Evolutionary conservation across 108 stramenopile species (phyloP).

Genomic region (Skeletonema marinoi): DNA sequence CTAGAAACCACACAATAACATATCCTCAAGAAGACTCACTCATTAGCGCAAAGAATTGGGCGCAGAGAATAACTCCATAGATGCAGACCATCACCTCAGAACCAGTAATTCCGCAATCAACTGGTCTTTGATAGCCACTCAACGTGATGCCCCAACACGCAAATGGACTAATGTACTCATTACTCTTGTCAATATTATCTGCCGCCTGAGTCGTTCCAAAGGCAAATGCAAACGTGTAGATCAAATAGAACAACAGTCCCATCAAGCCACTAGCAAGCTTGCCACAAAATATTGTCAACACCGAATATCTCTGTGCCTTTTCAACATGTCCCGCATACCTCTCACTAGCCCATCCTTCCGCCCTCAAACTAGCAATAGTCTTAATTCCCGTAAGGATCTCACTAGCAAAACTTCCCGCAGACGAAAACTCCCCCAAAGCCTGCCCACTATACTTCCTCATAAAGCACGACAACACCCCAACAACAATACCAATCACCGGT

Average conservation of each 20-base stretch:
- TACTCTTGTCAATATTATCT: background rate
- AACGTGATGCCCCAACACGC: background rate
- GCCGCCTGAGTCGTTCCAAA: conserved; percentile 42
- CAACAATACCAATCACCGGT: conserved; percentile 39
- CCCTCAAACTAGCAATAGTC: conserved; percentile 40
- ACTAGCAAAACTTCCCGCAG: conserved; percentile 44
- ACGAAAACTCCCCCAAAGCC: conserved; percentile 20
- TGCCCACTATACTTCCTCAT: conserved; percentile 31
- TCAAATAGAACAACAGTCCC: conserved; percentile 39
- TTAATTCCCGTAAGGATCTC: conserved; percentile 51
- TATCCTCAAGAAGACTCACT: background rate
- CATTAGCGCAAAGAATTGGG: conserved; percentile 44
- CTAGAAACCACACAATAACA: background rate
- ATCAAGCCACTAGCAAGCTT: conserved; percentile 30
- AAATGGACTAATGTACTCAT: background rate
- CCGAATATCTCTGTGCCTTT: conserved; percentile 35
- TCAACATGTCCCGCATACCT: conserved; percentile 29
- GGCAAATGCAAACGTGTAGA: conserved; percentile 41
- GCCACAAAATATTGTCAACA: conserved; percentile 17
- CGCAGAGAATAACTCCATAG: conserved; percentile 37
- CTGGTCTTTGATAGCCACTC: background rate
- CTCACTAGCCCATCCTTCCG: conserved; percentile 39
- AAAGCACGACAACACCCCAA: conserved; percentile 42
- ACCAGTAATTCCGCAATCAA: conserved; percentile 40
- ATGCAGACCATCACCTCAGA: conserved; percentile 47